These are phyloP conservation scores for Termitomyces sp. DNA, from an alignment of 768 basidiomycete species.

Conservation along the genomic window DNA sequence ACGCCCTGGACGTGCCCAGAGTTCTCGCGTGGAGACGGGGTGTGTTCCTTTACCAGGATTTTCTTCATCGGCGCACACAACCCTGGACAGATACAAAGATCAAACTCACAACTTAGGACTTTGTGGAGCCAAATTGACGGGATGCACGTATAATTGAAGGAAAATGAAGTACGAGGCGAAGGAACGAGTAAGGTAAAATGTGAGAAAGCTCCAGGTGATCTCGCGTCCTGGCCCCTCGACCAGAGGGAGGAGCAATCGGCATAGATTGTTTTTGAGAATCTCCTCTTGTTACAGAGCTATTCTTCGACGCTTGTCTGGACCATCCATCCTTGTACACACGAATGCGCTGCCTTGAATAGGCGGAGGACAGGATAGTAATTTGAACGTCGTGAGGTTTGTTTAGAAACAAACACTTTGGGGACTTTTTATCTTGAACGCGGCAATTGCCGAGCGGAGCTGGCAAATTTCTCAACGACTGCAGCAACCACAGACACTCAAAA, in stretches of 20 bases:
- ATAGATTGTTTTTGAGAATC: constrained; percentile 88
- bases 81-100: constrained; percentile 13
- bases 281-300: constrained; percentile 24
- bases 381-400: constrained; percentile 56
- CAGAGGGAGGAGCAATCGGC: constrained; percentile 86
- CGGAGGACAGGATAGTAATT: constrained; percentile 74
- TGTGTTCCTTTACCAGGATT: constrained; percentile 88
- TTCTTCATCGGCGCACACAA: constrained; percentile 57
- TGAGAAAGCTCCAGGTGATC: constrained; percentile 86
- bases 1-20: constrained; percentile 21
- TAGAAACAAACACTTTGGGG: constrained; percentile 9
- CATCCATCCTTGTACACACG: constrained; percentile 50
- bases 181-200: constrained; percentile 29
- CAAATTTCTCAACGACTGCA: constrained; percentile 10
- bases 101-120: constrained; percentile 11
- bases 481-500: neutral
- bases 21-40: constrained; percentile 45
- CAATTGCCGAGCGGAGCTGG: constrained; percentile 18
- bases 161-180: constrained; percentile 10
- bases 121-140: neutral
- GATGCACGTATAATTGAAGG: constrained; percentile 8
- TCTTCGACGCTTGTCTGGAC: constrained; percentile 94
- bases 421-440: constrained; percentile 22
- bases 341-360: constrained; percentile 30
- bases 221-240: constrained; percentile 88